phyloP scores from a whole-genome alignment of 139 green algal genomes.

The Klebsormidium nitens region DNA sequence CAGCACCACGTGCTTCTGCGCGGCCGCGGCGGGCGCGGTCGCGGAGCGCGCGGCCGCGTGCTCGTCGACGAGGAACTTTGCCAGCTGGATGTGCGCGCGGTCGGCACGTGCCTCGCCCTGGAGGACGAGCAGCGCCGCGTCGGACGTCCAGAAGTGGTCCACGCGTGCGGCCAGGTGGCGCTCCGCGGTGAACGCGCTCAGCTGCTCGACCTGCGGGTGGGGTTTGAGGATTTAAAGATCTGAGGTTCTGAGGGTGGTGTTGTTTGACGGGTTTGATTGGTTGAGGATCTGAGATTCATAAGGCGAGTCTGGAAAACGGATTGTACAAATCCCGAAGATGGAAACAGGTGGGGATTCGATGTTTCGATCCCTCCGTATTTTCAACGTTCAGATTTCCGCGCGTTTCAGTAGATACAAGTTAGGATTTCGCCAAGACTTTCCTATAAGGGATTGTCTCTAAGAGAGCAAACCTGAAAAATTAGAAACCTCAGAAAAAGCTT shows the following conservation, averaged over 20 bases:
- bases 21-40: no score
- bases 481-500: no score
- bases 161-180: not conserved
- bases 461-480: no score
- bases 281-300: not conserved
- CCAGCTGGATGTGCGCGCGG: not conserved
- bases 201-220: not conserved
- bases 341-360: no score
- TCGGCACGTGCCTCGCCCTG: not conserved
- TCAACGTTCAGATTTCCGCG: no score
- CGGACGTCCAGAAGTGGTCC: not conserved
- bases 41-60: no score
- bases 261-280: not conserved
- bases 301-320: not conserved
- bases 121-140: not conserved
- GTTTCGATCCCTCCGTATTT: no score
- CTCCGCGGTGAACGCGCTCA: slow-evolving; percentile 5
- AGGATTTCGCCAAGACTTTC: no score
- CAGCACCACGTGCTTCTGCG: slow-evolving; percentile 7
- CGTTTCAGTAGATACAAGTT: no score
- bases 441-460: no score
- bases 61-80: no score
- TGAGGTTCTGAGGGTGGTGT: not conserved
- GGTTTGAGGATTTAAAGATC: not conserved
- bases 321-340: no score